These are phyloP conservation scores for Floccularia luteovirens DNA, from an alignment of 768 basidiomycete species.

Conservation along the genomic window DNA sequence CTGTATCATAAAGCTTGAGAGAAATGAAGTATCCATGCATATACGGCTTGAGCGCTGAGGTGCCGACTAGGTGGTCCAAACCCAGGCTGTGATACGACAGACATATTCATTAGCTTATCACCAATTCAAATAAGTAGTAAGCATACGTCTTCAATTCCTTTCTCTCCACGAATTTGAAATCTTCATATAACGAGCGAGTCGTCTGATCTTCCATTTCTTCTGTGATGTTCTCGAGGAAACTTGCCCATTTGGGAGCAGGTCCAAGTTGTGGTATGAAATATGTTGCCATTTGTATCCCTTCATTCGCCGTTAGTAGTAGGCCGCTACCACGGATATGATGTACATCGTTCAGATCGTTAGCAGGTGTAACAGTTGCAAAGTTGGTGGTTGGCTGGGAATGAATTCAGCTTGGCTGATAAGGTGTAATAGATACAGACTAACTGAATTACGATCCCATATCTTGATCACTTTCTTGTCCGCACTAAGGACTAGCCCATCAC, in stretches of 20 bases:
- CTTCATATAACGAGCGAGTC: conserved; percentile 77
- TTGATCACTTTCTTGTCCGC: conserved; percentile 97
- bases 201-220: conserved; percentile 96
- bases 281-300: conserved; percentile 91
- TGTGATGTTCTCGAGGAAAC: conserved; percentile 96
- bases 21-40: conserved; percentile 99
- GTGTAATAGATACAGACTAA: conserved; percentile 26
- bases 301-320: conserved; percentile 86
- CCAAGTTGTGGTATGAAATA: conserved; percentile 96
- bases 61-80: conserved; percentile 92
- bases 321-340: conserved; percentile 89
- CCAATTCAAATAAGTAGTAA: neutral
- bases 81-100: conserved; percentile 56
- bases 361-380: conserved; percentile 88
- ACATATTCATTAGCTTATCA: conserved; percentile 1
- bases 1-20: conserved; percentile 92
- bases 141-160: conserved; percentile 74
- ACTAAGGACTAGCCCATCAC: conserved; percentile 82
- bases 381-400: conserved; percentile 68
- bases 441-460: conserved; percentile 86
- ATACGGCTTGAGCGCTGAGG: conserved; percentile 93
- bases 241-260: conserved; percentile 93
- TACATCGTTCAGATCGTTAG: conserved; percentile 82
- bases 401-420: conserved; percentile 4
- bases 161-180: conserved; percentile 95